Base-by-base conservation (phyloP, 228 moss, liverwort and hornwort species). In the Sphagnum magellanicum region DNA sequence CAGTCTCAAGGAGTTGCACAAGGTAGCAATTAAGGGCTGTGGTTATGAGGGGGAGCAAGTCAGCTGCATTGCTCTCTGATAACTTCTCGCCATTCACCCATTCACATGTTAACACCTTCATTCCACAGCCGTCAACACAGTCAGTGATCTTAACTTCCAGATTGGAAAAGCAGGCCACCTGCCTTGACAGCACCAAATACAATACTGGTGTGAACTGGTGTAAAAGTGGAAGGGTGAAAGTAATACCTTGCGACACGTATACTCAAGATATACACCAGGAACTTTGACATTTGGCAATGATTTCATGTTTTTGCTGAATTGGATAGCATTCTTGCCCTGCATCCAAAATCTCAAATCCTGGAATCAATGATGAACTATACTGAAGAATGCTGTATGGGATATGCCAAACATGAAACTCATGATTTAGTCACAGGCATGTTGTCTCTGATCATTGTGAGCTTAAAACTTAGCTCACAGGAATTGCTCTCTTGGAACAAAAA, bases 1-100 rank as follows among this genome's bases (percentile, higher is more conserved):
- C 96, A 68, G 89, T 89, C 77, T 96, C 96, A 50, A 96, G 86
- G 49, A 96, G 76, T 77, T 96, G 96, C 57, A 86, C 81, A 6
- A 96, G 80, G 74, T 96, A 92, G 75, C 96, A 96, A 64, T 96
- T 96, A 76, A 96, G 77, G 14, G 96, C 96, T 60, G 92, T 89
- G 72, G 92, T 92, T 63, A 96, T 75, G 67, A 96, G 75, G 51
- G 89, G 91, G 53, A 89, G 70, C 67, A 96, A 73, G 75, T 91
- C 92, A 58, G 73, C 88, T 68, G 87, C 71, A 72, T 80, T 83
- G 78, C 90, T 91, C 46, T 96, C 96, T 50, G 92, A 96, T 8
- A 96, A 85, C 76, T 96, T 96, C 65, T 96, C 96, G 74, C 96
- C 96, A 52, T 91, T 85, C 57, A 96, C 80, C 96, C 96, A 96